Evolutionary conservation across 345 rosid species (phyloP).

Genomic region (Rhodamnia argentea): DNA sequence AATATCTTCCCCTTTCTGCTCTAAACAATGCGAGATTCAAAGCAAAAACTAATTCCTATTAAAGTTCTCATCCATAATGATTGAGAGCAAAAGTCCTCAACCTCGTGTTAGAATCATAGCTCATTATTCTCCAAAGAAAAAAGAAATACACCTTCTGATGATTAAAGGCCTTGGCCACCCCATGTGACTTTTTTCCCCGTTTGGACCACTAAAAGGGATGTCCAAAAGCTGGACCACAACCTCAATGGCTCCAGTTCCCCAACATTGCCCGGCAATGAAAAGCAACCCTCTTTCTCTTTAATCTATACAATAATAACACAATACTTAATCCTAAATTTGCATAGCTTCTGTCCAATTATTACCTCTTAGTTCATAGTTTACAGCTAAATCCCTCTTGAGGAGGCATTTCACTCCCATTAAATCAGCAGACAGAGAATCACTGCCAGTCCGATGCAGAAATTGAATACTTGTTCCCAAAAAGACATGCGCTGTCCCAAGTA

Average conservation of each 20-base stretch:
- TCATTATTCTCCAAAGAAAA: not conserved
- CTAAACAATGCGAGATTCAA: not conserved
- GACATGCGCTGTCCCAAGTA: not conserved
- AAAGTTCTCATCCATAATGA: not conserved
- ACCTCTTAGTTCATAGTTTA: not conserved
- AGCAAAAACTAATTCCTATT: not conserved
- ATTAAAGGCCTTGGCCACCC: not conserved
- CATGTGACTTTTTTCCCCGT: not conserved
- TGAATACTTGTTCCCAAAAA: not conserved
- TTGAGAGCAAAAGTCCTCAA: not conserved
- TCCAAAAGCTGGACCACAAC: conserved; percentile 4
- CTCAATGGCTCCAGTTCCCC: not conserved
- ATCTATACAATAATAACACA: not conserved
- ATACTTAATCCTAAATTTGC: not conserved
- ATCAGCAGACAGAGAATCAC: not conserved
- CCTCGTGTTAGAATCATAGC: not conserved
- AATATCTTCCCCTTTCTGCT: not conserved
- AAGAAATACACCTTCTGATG: not conserved
- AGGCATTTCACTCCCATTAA: not conserved
- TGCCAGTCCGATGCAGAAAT: not conserved
- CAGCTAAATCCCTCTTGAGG: not conserved
- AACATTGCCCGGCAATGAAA: not conserved
- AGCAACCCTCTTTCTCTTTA: not conserved
- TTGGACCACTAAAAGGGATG: not conserved
- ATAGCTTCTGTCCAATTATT: not conserved